These are phyloP conservation scores for Nemania serpens DNA, from an alignment of 2,329 filamentous ascomycete species.

Conservation along the genomic window DNA sequence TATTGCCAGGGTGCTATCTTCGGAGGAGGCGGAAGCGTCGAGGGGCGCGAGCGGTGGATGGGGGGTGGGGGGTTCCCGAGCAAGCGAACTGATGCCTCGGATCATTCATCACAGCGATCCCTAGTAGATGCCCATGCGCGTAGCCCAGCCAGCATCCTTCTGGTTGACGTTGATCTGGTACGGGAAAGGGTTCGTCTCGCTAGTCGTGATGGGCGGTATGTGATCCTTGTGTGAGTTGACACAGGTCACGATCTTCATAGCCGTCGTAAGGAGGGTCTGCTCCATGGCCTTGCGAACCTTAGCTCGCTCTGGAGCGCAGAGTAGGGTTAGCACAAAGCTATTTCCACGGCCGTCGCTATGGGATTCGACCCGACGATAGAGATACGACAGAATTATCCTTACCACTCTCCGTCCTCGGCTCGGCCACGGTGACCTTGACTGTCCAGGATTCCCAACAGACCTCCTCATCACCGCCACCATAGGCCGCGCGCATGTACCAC, in stretches of 20 bases:
- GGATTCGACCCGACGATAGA: background rate
- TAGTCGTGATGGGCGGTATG: constrained; percentile 94
- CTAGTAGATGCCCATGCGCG: constrained; percentile 54
- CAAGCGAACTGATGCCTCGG: constrained; percentile 1
- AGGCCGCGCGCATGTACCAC: constrained; percentile 66
- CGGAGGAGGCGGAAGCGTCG: background rate
- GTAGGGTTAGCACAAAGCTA: constrained; percentile 3
- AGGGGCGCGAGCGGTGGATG: background rate
- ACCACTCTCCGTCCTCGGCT: constrained; percentile 88
- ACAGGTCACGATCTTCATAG: constrained; percentile 86
- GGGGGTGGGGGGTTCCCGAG: background rate
- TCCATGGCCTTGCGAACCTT: constrained; percentile 93
- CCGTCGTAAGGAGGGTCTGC: constrained; percentile 82
- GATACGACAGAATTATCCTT: constrained; percentile 40
- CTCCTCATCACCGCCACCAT: constrained; percentile 74
- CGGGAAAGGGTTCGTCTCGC: constrained; percentile 89
- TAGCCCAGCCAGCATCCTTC: constrained; percentile 77
- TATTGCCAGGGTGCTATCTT: constrained; percentile 6
- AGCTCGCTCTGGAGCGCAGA: constrained; percentile 67
- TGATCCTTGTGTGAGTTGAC: constrained; percentile 92
- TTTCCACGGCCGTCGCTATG: background rate
- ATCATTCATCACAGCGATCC: background rate
- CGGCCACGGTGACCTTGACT: constrained; percentile 88
- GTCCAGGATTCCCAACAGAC: constrained; percentile 98
- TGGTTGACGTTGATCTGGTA: constrained; percentile 92